phyloP scores from a whole-genome alignment of 768 basidiomycete species.

The Leccinum olivaceopallidum region DNA sequence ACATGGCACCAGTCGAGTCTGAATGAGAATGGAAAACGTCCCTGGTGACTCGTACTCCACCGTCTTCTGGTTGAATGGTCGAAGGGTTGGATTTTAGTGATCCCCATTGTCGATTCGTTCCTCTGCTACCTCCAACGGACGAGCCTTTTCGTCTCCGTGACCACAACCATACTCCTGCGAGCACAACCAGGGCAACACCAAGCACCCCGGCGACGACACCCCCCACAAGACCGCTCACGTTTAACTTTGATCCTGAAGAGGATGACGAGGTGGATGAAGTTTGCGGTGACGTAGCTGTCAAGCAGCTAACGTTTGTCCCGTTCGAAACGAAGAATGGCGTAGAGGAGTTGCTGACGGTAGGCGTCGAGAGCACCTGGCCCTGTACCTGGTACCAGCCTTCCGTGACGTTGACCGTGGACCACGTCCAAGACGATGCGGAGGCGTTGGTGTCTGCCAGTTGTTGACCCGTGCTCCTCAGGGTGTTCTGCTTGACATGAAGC shows the following conservation, averaged over 20 bases:
- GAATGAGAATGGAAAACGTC: slow-evolving; percentile 22
- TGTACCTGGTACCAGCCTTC: slow-evolving; percentile 48
- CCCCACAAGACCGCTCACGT: slow-evolving; percentile 50
- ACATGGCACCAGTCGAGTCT: slow-evolving; percentile 23
- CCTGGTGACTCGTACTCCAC: background rate
- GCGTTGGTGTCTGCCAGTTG: slow-evolving; percentile 34
- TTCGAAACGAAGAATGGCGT: slow-evolving; percentile 37
- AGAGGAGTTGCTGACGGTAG: slow-evolving; percentile 21
- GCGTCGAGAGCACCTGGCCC: slow-evolving; percentile 18
- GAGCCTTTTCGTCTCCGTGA: slow-evolving; percentile 20
- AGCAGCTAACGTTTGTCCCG: slow-evolving; percentile 38
- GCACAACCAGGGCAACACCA: slow-evolving; percentile 35
- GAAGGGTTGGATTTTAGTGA: slow-evolving; percentile 28
- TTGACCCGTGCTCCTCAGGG: slow-evolving; percentile 11
- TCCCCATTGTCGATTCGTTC: slow-evolving; percentile 24
- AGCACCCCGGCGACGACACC: slow-evolving; percentile 48
- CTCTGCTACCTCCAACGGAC: slow-evolving; percentile 31
- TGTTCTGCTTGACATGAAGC: slow-evolving; percentile 4
- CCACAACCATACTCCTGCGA: slow-evolving; percentile 35
- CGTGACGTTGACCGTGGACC: slow-evolving; percentile 47
- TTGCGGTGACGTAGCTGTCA: slow-evolving; percentile 19
- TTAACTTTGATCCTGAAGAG: slow-evolving; percentile 29
- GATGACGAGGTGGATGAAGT: slow-evolving; percentile 20
- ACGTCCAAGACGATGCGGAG: slow-evolving; percentile 31
- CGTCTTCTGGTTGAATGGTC: slow-evolving; percentile 6